A percentile compares a stretch with the other conserved stretches of the same genome.
Evolutionary conservation across 2,329 filamentous ascomycete species (phyloP).

Genomic region (Cladosporium velox): DNA sequence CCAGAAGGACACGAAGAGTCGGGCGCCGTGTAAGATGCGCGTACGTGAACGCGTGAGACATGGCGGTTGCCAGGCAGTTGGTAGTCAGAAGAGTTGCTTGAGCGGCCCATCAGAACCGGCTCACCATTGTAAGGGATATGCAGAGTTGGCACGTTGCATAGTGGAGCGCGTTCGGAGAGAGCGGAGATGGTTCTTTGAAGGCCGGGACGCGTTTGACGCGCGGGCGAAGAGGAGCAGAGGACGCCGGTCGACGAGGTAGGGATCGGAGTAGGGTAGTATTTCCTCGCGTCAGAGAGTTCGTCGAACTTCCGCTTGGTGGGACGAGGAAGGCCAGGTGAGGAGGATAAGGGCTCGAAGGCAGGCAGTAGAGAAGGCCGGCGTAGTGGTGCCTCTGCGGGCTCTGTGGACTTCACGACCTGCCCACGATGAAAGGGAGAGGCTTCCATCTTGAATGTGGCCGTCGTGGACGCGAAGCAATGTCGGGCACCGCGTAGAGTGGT

Average conservation of each 20-base stretch:
- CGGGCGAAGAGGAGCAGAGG: slow-evolving; percentile 74
- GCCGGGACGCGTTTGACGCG: slow-evolving; percentile 51
- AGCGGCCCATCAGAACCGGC: slow-evolving; percentile 82
- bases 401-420: slow-evolving; percentile 19
- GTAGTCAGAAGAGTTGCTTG: slow-evolving; percentile 92
- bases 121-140: slow-evolving; percentile 81
- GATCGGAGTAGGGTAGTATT: slow-evolving; percentile 84
- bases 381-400: slow-evolving; percentile 23
- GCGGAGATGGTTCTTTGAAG: slow-evolving; percentile 64
- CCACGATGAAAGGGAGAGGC: slow-evolving; percentile 22
- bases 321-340: slow-evolving; percentile 70
- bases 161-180: slow-evolving; percentile 76
- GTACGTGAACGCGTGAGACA: slow-evolving; percentile 90
- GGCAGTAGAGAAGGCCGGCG: slow-evolving; percentile 67
- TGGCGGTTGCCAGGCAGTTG: slow-evolving; percentile 89
- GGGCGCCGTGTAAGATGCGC: slow-evolving; percentile 77
- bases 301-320: slow-evolving; percentile 66
- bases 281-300: slow-evolving; percentile 54
- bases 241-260: slow-evolving; percentile 93
- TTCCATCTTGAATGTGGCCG: slow-evolving; percentile 30
- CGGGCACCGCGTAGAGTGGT: slow-evolving; percentile 19
- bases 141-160: slow-evolving; percentile 80
- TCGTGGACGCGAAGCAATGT: slow-evolving; percentile 28
- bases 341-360: slow-evolving; percentile 77
- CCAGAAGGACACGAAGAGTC: slow-evolving; percentile 68